Percentiles rank a stretch among this genome's conserved stretches.
Evolutionary conservation across 495 filamentous ascomycete species (phyloP).

Genomic region (Parachaetomium inaequale): DNA sequence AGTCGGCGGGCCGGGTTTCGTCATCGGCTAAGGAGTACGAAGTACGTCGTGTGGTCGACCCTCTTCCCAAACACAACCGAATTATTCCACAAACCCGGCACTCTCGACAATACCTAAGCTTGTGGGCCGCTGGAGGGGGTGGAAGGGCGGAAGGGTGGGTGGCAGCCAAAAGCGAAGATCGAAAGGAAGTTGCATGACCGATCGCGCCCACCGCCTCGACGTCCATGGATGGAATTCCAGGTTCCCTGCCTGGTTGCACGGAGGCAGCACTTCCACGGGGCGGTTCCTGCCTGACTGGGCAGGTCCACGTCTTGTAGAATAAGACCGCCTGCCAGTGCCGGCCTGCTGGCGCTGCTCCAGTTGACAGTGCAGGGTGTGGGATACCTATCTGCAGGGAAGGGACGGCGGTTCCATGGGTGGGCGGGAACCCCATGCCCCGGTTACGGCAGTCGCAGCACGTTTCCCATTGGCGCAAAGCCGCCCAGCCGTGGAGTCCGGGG

Average conservation of each 20-base stretch:
- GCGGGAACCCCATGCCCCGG: slow-evolving; percentile 8
- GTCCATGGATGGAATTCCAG: not conserved
- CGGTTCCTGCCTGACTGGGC: slow-evolving; percentile 9
- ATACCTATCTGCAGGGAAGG: not conserved
- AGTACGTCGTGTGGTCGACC: not conserved
- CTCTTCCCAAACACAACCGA: slow-evolving; percentile 32
- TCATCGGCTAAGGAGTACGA: not conserved
- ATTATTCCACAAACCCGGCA: slow-evolving; percentile 14
- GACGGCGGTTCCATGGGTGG: not conserved
- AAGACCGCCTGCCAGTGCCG: not conserved
- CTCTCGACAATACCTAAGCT: not conserved
- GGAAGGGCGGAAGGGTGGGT: not conserved
- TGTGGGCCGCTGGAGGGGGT: not conserved
- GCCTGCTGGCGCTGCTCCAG: not conserved
- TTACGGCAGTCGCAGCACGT: slow-evolving; percentile 22
- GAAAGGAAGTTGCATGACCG: not conserved
- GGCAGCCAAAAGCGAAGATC: not conserved
- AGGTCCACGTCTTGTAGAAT: no score
- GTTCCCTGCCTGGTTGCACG: no score
- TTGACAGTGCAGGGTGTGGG: no score
- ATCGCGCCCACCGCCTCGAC: not conserved
- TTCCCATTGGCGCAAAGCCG: not conserved
- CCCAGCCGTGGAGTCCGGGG: not conserved
- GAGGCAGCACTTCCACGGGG: slow-evolving; percentile 20
- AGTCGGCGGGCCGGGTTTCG: slow-evolving; percentile 16